Conservation (phyloP, 2,329 filamentous ascomycete species). For the Juglanconis oblonga region DNA sequence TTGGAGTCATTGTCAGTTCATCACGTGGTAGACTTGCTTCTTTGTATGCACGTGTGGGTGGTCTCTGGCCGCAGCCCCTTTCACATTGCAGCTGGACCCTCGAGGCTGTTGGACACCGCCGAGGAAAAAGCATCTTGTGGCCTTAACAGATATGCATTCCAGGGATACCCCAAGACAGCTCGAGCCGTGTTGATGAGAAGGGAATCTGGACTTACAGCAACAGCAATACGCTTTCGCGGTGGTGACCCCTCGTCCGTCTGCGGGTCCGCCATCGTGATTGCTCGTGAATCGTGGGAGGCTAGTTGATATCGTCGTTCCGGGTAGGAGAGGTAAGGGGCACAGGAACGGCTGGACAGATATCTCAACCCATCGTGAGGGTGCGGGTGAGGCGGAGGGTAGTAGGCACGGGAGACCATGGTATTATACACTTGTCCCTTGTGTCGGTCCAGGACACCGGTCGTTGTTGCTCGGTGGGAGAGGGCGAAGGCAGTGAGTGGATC, state of each 20-base stretch:
- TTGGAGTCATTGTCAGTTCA: slow-evolving; percentile 3
- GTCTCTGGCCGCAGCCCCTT: too few species aligned
- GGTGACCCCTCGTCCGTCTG: slow-evolving; percentile 40
- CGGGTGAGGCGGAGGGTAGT: slow-evolving; percentile 30
- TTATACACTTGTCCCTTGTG: slow-evolving; percentile 5
- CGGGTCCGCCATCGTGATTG: slow-evolving; percentile 39
- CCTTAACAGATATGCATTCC: background rate
- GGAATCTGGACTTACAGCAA: slow-evolving; percentile 47
- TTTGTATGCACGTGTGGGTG: background rate
- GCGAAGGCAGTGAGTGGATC: background rate
- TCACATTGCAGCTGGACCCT: too few species aligned
- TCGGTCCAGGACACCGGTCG: background rate
- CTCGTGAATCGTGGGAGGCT: slow-evolving; percentile 33
- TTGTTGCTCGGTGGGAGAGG: background rate
- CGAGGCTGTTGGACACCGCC: background rate
- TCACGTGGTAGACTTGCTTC: background rate
- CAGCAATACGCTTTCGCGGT: slow-evolving; percentile 56
- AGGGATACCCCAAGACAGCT: background rate
- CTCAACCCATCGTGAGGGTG: slow-evolving; percentile 31
- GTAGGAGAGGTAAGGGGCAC: slow-evolving; percentile 34
- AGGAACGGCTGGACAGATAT: slow-evolving; percentile 34
- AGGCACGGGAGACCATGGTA: slow-evolving; percentile 42
- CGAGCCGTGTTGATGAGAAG: background rate
- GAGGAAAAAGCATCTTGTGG: background rate
- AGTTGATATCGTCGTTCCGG: slow-evolving; percentile 36